phyloP scores from a whole-genome alignment of 768 basidiomycete genomes.

The Mycena sanguinolenta region DNA sequence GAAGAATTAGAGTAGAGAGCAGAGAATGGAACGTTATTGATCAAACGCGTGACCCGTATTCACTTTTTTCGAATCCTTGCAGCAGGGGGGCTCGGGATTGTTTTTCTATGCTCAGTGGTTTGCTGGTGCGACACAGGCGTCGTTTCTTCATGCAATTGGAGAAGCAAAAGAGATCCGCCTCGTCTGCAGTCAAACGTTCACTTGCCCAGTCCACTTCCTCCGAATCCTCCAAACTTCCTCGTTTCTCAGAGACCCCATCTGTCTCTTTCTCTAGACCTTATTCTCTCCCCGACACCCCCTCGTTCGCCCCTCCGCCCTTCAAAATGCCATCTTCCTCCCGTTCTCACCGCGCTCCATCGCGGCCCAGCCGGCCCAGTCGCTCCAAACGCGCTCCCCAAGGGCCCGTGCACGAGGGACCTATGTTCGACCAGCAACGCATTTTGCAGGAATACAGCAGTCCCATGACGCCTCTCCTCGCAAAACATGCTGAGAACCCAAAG shows the following conservation, averaged over 20 bases:
- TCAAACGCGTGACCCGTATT: too few species aligned
- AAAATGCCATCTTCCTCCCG: slow-evolving; percentile 46
- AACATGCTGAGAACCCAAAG: slow-evolving; percentile 25
- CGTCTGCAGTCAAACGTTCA: slow-evolving; percentile 60
- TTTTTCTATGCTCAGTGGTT: slow-evolving; percentile 62
- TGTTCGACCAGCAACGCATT: slow-evolving; percentile 20
- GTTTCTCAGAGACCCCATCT: slow-evolving; percentile 42
- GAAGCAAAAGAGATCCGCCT: slow-evolving; percentile 46
- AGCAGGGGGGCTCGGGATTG: not conserved
- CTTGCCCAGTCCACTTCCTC: slow-evolving; percentile 49
- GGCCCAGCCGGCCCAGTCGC: slow-evolving; percentile 9
- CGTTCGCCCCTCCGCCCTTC: slow-evolving; percentile 38
- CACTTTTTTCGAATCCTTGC: not conserved
- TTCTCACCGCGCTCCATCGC: slow-evolving; percentile 22
- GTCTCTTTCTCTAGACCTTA: slow-evolving; percentile 41
- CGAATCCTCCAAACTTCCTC: slow-evolving; percentile 44
- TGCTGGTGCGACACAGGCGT: slow-evolving; percentile 61
- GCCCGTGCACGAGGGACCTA: slow-evolving; percentile 8
- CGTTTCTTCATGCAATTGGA: slow-evolving; percentile 74
- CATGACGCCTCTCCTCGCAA: slow-evolving; percentile 15
- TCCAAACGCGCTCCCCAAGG: not conserved
- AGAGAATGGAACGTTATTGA: too few species aligned
- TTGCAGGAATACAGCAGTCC: slow-evolving; percentile 10
- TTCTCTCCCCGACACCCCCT: slow-evolving; percentile 34
- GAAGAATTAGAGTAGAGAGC: not conserved